Base-by-base conservation (phyloP, 2,329 filamentous ascomycete genomes). In the Magnaporthiopsis rhizophila region DNA sequence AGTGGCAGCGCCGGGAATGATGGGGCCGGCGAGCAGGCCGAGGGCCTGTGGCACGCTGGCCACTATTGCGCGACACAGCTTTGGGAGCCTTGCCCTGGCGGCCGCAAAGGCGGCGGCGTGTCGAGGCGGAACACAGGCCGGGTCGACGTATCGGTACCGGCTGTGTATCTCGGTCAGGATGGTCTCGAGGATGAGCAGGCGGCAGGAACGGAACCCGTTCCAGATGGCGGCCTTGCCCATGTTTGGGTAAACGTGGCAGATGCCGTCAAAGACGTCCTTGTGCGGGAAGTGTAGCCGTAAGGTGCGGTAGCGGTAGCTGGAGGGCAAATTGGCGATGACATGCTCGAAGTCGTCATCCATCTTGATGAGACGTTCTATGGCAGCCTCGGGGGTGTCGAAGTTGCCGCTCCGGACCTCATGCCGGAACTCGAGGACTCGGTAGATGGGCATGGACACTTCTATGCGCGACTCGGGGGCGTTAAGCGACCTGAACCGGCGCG, bases 1-100 rank as follows among this genome's bases (percentile, higher is more conserved):
- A 24, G 21, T 5, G n/a, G 21, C 21, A 53, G 45, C 45, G 5
- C 45, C 45, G 3, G 45, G 21, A 24, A n/a, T 7, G 21, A 21
- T 11, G 9, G 45, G 18, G 18, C 18, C 6, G 45, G 45, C 6
- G 60, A 83, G 74, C n/a, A 81, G 72, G 38, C 80, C 80, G 58
- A 82, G 79, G 67, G 82, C 77, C 68, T 83, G 80, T 0, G 81
- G 81, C 2, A 82, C 76, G 62, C 76, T 81, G 59, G 80, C 79
- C 57, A 78, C 71, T 60, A 82, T 76, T 34, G 76, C 77, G 58
- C 76, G 72, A 63, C 77, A 73, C 32, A 82, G 72, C 62, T 73
- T 73, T 62, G 75, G 72, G 36, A 82, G 71, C 64, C 77, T 75
- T 4, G 73, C 72, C 65, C 72, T 77, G 26, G 77, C 74, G 24